Percentiles rank a stretch among this genome's conserved stretches.
Evolutionary conservation across 2,329 filamentous ascomycete species (phyloP).

Genomic region (Mollisiaceae sp.): DNA sequence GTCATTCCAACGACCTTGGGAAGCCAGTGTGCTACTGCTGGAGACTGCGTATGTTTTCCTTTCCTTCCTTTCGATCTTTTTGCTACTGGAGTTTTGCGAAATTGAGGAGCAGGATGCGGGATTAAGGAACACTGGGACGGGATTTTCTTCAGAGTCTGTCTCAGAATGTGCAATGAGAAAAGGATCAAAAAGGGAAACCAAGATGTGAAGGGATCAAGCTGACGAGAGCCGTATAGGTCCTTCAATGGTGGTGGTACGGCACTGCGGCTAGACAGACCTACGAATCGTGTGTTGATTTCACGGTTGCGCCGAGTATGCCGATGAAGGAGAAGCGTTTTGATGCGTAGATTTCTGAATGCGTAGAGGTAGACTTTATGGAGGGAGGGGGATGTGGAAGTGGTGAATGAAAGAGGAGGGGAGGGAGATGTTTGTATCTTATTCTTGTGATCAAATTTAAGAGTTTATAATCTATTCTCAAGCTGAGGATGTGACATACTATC

Average conservation of each 20-base stretch:
- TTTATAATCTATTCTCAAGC: too few species aligned
- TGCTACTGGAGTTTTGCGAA: neutral
- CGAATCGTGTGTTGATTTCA: slow-evolving; percentile 59
- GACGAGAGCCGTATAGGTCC: slow-evolving; percentile 49
- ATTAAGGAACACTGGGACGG: too few species aligned
- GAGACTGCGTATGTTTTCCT: slow-evolving; percentile 32
- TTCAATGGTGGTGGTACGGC: slow-evolving; percentile 61
- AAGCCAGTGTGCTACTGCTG: slow-evolving; percentile 43
- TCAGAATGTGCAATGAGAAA: too few species aligned
- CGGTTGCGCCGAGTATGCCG: slow-evolving; percentile 16
- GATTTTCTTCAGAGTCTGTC: too few species aligned
- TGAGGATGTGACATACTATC: too few species aligned
- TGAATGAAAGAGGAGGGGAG: too few species aligned
- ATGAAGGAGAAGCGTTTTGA: slow-evolving; percentile 15
- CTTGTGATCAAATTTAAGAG: too few species aligned
- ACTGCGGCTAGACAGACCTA: slow-evolving; percentile 56
- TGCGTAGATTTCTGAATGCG: neutral
- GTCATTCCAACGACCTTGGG: slow-evolving; percentile 57
- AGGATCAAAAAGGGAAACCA: neutral
- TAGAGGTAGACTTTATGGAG: neutral
- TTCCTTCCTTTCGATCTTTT: neutral
- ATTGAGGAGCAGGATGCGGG: neutral
- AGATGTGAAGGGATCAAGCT: slow-evolving; percentile 37
- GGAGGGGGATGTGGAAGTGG: neutral
- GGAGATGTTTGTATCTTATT: too few species aligned